Evolutionary conservation across 1,284 basidiomycete species (phyloP).

Genomic region (Inonotus hispidus): DNA sequence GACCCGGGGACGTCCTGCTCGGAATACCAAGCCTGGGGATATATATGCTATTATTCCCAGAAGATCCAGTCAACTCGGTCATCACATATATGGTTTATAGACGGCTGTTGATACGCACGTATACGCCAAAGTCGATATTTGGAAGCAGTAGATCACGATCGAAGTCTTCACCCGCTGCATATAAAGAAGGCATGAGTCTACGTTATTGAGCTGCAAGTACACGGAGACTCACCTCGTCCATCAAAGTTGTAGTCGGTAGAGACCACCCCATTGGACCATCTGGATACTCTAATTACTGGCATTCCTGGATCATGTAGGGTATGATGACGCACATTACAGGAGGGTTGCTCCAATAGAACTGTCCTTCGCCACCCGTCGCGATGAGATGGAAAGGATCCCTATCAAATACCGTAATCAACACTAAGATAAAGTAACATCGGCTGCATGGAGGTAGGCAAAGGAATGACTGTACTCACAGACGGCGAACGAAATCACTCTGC

Average conservation of each 20-base stretch:
- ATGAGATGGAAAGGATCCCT: conserved; percentile 53
- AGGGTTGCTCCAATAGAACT: conserved; percentile 44
- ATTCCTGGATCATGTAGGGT: background rate
- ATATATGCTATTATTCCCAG: conserved; percentile 41
- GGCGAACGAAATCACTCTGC: conserved; percentile 45
- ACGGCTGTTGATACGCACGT: conserved; percentile 30
- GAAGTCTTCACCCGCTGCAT: conserved; percentile 51
- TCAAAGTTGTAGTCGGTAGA: conserved; percentile 53
- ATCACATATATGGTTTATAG: background rate
- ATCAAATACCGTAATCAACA: background rate
- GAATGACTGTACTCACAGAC: conserved; percentile 35
- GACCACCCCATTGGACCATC: conserved; percentile 38
- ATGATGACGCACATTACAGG: conserved; percentile 30
- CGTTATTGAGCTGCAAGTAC: background rate
- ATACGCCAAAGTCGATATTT: conserved; percentile 53
- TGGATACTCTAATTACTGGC: conserved; percentile 6
- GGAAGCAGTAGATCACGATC: conserved; percentile 41
- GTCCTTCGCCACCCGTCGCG: conserved; percentile 53
- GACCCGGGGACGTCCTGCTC: conserved; percentile 39
- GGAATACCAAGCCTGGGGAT: conserved; percentile 46
- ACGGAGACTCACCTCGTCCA: conserved; percentile 36
- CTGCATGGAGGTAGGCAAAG: background rate
- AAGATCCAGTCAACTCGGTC: background rate
- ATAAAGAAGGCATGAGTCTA: background rate
- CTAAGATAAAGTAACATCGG: background rate